Base-by-base conservation (phyloP, 805 yeast species). In the Cyberlindnera mycetangii region DNA sequence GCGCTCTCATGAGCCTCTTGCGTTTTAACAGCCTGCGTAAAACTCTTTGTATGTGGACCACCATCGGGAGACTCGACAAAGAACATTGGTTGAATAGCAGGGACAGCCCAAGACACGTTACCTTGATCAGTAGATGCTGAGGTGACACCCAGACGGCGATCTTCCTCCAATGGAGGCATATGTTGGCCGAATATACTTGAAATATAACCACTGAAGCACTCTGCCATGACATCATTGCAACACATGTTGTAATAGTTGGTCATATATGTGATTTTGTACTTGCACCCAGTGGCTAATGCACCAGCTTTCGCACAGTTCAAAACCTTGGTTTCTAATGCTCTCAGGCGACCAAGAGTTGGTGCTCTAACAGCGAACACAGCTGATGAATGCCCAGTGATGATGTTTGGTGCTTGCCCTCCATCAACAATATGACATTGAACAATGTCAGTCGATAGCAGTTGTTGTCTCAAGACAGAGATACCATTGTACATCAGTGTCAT, bases 201-300 rank as follows among this genome's bases (percentile, higher is more conserved):
- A 35, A 44, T 44, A 35, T 39, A 36, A 7, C 10, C 25, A 3
- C 20, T 24, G 28, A 10, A 44, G n/a, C 36, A n/a, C 24, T 17
- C 38, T 3, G 39, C 44, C 18, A 45, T 24, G 5, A 37, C 39
- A 8, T 27, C 44, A 15, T 45, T 45, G 25, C 27, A 12, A n/a
- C 40, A n/a, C 27, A 31, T 19, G 42, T 45, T 45, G 37, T 37
- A 45, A 32, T 45, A 45, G 19, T 31, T 18, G 22, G 12, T 28
- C 22, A 8, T 28, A n/a, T 28, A 19, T 2, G 18, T 33, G 19
- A 45, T n/a, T 22, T 37, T 45, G 42, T 31, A 45, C 25, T 32
- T 22, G 16, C 48, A 45, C 6, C 48, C 44, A 22, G 48, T 45
- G 12, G 48, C 48, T 17, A 45, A n/a, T 18, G 48, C 48, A 24